Base-by-base conservation (phyloP, 2,329 filamentous ascomycete species). In the Sarocladium kiliense region DNA sequence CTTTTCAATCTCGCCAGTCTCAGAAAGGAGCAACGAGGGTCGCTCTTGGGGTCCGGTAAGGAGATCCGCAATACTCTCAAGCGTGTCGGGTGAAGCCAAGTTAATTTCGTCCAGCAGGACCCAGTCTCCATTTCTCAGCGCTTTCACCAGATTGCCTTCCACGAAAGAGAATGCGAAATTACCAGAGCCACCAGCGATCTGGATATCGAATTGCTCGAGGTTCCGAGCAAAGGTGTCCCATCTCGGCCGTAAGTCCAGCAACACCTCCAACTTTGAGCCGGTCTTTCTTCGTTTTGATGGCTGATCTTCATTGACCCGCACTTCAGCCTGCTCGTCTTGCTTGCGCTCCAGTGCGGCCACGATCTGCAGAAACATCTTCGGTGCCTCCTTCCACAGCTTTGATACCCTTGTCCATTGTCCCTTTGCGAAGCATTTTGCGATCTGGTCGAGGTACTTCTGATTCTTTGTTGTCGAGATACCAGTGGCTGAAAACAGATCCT, bases 101-200 rank as follows among this genome's bases (percentile, higher is more conserved):
- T 99, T 99, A 65, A 99, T 96, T 70, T 99, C 94, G 66, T 99
- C 94, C 25, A 97, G 79, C 18, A 99, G 79, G 26, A 99, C 88
- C 94, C 94, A 99, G 69, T 97, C 91, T 7, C 94, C 94, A 65
- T 97, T 96, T 39, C 93, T 82, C 23, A 93, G 86, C n/a, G 95
- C 94, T 71, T 95, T 95, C 56, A 99, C 88, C 59, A 99, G 88
- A 64, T 95, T 96, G 59, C 94, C 93, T 70, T 99, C 94, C 1
- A 97, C 83, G 66, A 99, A 99, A 0, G 90, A 90, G 71, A 99
- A 99, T 0, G 93, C 91, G 68, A 97, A 96, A 2, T 79, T 81
- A 62, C 90, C 81, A 36, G 85, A 82, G 55, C 89, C 79, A 64
- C 86, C 83, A 54, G 86, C 78, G 55, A 95, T 74, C 73, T 96